Percentiles rank a stretch among this genome's conserved stretches.
Evolutionary conservation across 177 flowering plant species (phyloP).

Genomic region (Vitis hybrid): DNA sequence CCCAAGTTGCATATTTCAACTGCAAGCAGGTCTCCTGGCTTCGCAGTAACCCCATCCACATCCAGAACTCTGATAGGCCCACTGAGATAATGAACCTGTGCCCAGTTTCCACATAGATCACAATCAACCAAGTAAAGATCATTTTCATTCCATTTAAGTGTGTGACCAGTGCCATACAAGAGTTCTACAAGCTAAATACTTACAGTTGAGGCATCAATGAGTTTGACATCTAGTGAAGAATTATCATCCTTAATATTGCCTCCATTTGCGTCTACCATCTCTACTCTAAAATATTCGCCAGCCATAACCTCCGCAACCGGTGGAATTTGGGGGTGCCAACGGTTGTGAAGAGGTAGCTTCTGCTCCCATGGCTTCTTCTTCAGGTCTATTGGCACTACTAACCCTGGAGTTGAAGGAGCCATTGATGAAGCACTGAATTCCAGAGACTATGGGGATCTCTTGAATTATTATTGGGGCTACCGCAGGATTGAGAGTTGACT

Average conservation of each 20-base stretch:
- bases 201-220: slow-evolving; percentile 71
- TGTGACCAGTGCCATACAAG: too few species aligned
- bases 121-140: background rate
- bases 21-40: slow-evolving; percentile 87
- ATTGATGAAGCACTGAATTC: slow-evolving; percentile 26
- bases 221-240: slow-evolving; percentile 69
- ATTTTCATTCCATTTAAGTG: too few species aligned
- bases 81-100: slow-evolving; percentile 83
- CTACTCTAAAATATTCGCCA: slow-evolving; percentile 67
- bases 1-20: slow-evolving; percentile 93
- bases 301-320: slow-evolving; percentile 61
- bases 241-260: slow-evolving; percentile 61
- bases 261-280: slow-evolving; percentile 91
- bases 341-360: slow-evolving; percentile 63
- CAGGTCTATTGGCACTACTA: slow-evolving; percentile 60
- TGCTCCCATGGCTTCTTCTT: slow-evolving; percentile 68
- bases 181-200: slow-evolving; percentile 22
- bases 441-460: background rate
- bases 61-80: slow-evolving; percentile 83
- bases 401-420: slow-evolving; percentile 76
- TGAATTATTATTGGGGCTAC: background rate
- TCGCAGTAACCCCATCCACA: slow-evolving; percentile 67
- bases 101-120: background rate
- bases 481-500: background rate
- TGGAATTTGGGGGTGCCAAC: slow-evolving; percentile 87